These are phyloP conservation scores for Luzula sylvatica DNA, from an alignment of 176 grass and related monocot species.

Conservation along the genomic window DNA sequence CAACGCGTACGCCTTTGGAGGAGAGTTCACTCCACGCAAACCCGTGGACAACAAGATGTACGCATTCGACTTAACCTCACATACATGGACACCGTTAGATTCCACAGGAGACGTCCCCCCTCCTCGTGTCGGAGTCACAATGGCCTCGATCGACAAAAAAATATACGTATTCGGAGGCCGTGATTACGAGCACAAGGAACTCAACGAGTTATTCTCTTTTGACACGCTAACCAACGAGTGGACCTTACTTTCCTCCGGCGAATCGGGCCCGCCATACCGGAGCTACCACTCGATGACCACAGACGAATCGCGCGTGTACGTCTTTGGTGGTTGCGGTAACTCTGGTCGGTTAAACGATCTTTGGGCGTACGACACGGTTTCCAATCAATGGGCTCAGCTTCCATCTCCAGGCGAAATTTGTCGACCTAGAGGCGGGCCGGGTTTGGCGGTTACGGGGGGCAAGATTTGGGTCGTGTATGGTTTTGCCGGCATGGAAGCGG, in stretches of 20 bases:
- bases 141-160: constrained; percentile 39
- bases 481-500: constrained; percentile 54
- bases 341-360: constrained; percentile 68
- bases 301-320: constrained; percentile 39
- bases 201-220: constrained; percentile 75
- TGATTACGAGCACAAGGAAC: constrained; percentile 61
- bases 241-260: constrained; percentile 45
- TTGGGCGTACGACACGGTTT: constrained; percentile 43
- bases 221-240: constrained; percentile 39
- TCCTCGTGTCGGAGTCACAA: constrained; percentile 73
- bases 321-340: constrained; percentile 71
- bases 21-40: constrained; percentile 74
- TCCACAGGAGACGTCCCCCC: constrained; percentile 47
- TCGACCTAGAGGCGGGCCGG: constrained; percentile 44
- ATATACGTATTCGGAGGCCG: constrained; percentile 70
- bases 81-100: constrained; percentile 46
- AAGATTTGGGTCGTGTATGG: constrained; percentile 86
- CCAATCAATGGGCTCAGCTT: constrained; percentile 31
- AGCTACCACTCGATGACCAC: constrained; percentile 83
- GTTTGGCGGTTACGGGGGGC: constrained; percentile 29
- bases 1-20: constrained; percentile 72
- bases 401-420: constrained; percentile 38
- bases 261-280: constrained; percentile 41
- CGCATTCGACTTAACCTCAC: constrained; percentile 48
- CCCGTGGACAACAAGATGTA: constrained; percentile 83